Percentiles rank a stretch among this genome's conserved stretches.
Evolutionary conservation across 1,139 yeast genomes (phyloP).

Genomic region (Trichomonascaceae sp.): DNA sequence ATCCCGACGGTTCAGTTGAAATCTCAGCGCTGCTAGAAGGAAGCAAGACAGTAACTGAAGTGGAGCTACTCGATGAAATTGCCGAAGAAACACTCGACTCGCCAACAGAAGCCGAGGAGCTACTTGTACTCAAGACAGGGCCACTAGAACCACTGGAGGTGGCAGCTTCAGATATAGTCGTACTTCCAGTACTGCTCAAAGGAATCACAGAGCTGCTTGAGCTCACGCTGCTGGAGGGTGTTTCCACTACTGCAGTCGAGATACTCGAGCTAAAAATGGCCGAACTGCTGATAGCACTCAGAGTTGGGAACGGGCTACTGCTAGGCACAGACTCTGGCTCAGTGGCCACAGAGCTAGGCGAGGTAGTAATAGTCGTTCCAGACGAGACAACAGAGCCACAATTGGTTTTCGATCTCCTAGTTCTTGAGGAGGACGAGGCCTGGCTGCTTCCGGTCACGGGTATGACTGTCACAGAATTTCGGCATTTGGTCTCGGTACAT

Average conservation of each 20-base stretch:
- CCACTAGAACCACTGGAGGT: too few relatives aligned
- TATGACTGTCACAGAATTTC: not conserved
- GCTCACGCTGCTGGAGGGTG: not conserved
- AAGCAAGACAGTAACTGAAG: too few relatives aligned
- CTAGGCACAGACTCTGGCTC: not conserved
- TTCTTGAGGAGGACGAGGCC: not conserved
- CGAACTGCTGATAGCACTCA: not conserved
- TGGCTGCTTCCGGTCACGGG: not conserved
- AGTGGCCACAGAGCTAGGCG: not conserved
- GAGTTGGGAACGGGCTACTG: not conserved
- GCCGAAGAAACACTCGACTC: too few relatives aligned
- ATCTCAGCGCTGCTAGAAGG: too few relatives aligned
- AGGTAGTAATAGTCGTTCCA: not conserved
- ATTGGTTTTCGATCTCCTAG: not conserved
- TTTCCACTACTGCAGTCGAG: not conserved
- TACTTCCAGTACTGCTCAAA: not conserved
- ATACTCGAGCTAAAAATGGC: not conserved
- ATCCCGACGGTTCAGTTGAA: too few relatives aligned
- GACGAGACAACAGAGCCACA: not conserved
- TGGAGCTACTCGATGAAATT: too few relatives aligned
- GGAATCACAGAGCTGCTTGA: not conserved
- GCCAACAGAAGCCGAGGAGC: too few relatives aligned
- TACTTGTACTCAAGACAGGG: too few relatives aligned
- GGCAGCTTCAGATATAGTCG: not conserved
- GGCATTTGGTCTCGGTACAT: not conserved